These are phyloP conservation scores for Helicostylum pulchrum DNA, from an alignment of 192 early-diverging fungal genomes.

Conservation along the genomic window DNA sequence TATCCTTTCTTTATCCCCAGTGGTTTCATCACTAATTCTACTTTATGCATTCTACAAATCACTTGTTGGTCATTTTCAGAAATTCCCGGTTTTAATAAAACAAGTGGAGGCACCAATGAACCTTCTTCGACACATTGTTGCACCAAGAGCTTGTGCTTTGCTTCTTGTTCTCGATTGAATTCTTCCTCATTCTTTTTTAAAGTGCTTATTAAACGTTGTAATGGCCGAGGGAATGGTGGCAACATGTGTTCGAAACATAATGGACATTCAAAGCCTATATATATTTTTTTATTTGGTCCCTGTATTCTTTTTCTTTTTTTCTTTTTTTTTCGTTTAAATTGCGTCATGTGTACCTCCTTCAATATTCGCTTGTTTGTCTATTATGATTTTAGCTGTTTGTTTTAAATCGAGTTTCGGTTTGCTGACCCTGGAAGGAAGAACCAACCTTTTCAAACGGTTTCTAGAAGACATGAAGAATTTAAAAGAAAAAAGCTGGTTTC, in stretches of 20 bases:
- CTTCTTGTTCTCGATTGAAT: background rate
- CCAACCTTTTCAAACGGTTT: too few relatives aligned
- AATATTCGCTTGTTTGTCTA: too few relatives aligned
- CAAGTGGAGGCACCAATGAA: background rate
- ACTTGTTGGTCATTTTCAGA: constrained; percentile 5
- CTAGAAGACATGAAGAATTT: too few relatives aligned
- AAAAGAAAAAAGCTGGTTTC: too few relatives aligned
- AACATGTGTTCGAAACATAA: background rate
- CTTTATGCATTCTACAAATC: constrained; percentile 47
- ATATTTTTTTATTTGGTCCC: background rate
- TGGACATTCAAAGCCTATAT: background rate
- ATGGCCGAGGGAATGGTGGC: background rate
- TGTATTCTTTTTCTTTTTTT: too few relatives aligned
- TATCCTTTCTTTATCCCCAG: constrained; percentile 37
- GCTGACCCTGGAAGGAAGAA: too few relatives aligned
- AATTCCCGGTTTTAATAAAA: background rate
- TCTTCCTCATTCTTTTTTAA: background rate
- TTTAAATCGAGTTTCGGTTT: too few relatives aligned
- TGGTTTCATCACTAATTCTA: constrained; percentile 38
- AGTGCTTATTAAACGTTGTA: background rate
- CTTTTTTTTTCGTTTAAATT: too few relatives aligned
- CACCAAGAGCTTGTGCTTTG: background rate
- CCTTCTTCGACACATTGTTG: background rate
- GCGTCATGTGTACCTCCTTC: too few relatives aligned
- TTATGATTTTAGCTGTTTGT: too few relatives aligned